Conservation (phyloP, 768 basidiomycete species). For the Leccinum obscurum region DNA sequence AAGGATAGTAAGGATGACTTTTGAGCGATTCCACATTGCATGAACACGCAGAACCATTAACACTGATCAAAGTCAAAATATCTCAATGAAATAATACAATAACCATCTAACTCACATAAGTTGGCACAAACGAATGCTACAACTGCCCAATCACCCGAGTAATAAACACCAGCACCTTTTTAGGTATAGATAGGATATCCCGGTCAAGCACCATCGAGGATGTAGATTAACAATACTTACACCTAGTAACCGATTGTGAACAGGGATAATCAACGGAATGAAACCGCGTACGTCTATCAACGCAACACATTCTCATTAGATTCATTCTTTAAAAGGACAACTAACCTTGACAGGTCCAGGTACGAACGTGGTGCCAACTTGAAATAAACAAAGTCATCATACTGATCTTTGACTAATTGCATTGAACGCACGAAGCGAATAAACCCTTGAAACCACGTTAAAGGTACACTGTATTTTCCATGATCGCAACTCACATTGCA, state of each 20-base stretch:
- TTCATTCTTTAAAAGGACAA: neutral
- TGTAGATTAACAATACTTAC: neutral
- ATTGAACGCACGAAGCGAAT: too few relatives aligned
- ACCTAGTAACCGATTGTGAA: neutral
- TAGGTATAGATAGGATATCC: neutral
- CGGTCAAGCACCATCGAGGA: neutral
- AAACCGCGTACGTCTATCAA: neutral
- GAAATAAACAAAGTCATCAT: neutral
- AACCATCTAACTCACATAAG: too few relatives aligned
- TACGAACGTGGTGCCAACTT: neutral
- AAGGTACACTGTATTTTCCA: too few relatives aligned
- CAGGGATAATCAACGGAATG: neutral
- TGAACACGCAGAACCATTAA: neutral
- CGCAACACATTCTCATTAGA: neutral
- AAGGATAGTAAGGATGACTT: neutral
- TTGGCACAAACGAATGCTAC: neutral
- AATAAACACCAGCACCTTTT: neutral
- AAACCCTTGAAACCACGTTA: too few relatives aligned
- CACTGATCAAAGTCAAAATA: neutral
- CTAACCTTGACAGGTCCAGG: neutral
- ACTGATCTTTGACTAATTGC: neutral
- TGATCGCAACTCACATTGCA: too few relatives aligned
- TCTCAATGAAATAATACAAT: neutral
- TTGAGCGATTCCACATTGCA: neutral
- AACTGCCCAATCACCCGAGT: neutral